Evolutionary conservation across 805 yeast species (phyloP), one percentile per base, ranked within the genome.

Genomic region (Isabelozyma pseudorhagii): DNA sequence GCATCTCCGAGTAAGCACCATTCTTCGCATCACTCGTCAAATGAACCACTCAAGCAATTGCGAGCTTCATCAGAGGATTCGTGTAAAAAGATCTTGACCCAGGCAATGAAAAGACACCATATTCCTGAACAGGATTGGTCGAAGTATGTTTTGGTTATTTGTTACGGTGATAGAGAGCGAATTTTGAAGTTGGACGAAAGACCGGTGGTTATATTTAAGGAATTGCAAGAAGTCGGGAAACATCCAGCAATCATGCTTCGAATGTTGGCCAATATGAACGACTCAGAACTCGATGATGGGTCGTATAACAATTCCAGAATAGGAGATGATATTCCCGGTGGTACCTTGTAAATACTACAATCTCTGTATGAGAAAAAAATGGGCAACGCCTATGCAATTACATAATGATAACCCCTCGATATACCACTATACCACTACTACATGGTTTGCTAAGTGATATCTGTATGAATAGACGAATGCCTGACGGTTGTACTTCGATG

Each of bases 201-300:
- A 64, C 99, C 99, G 0, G 96, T 93, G 7, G 73, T 80, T 38
- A 84, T 91, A 8, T 89, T 90, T 63, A 87, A 89, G 64, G 96
- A 87, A 60, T 74, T 93, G 25, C 90, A 84, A 62, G 96, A 88
- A 52, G 79, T 83, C 50, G 97, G 97, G 1, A 78, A 85, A 55
- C 89, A 87, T 61, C 97, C 98, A 0, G 88, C 94, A 1, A 90
- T 92, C 51, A 92, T 92, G 97, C 76, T 92, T 42, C 74, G 98
- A 57, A 94, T 89, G 57, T 78, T 86, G 46, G 96, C 91, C 54
- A 42, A 28, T 29, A 42, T 42, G 45, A 49, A 65, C 15, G 60
- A 54, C 14, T 59, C 58, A 34, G 50, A 52, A 27, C 55, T 55
- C 10, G 57, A 54, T n/a, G 71, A 66, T 46, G 69, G 65, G 42